These are phyloP conservation scores for Fusarium citri DNA, from an alignment of 2,329 filamentous ascomycete species.

Conservation along the genomic window DNA sequence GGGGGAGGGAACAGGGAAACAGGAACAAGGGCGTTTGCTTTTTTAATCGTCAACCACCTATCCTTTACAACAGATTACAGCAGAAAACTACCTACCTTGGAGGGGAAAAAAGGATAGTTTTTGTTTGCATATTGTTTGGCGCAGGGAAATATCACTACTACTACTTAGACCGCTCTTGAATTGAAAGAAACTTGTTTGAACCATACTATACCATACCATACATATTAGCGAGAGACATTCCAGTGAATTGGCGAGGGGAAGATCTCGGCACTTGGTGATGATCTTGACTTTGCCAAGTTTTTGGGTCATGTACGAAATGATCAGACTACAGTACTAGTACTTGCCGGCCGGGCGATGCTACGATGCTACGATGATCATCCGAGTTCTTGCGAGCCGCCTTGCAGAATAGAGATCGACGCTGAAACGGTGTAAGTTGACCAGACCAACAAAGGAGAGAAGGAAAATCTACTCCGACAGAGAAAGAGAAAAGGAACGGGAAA, in stretches of 20 bases:
- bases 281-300: background rate
- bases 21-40: constrained; percentile 36
- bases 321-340: background rate
- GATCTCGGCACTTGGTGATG: constrained; percentile 4
- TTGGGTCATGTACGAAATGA: background rate
- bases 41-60: constrained; percentile 6
- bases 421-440: background rate
- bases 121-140: constrained; percentile 43
- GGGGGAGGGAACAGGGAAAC: background rate
- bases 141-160: constrained; percentile 36
- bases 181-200: background rate
- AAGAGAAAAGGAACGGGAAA: background rate
- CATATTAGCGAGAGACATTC: background rate
- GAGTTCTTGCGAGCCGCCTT: background rate
- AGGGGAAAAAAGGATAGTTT: constrained; percentile 21
- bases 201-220: too few species aligned
- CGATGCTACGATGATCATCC: background rate
- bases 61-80: constrained; percentile 22
- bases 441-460: too few species aligned
- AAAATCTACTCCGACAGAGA: background rate
- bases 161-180: background rate
- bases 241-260: background rate
- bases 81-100: constrained; percentile 5
- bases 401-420: background rate
- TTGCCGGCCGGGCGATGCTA: background rate